A percentile compares a stretch with the other conserved stretches of the same genome.
These are phyloP conservation scores for Zymoseptoria crescenta DNA, from an alignment of 2,329 filamentous ascomycete species.

Conservation along the genomic window DNA sequence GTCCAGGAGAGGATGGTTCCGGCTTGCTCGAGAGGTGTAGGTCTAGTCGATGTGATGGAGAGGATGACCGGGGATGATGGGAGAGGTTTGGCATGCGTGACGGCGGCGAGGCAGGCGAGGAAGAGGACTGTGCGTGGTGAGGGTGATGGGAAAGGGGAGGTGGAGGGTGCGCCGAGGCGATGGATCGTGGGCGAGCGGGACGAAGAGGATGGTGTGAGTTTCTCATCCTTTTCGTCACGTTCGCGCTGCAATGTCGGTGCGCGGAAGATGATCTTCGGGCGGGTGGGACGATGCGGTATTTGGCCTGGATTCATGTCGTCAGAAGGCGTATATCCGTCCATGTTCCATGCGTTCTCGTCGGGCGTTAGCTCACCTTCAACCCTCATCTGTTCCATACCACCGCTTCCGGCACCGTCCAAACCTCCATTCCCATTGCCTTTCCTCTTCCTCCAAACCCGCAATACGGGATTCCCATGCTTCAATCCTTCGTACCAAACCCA, in stretches of 20 bases:
- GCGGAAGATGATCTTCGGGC: slow-evolving; percentile 26
- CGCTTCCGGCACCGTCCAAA: slow-evolving; percentile 11
- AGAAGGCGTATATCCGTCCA: slow-evolving; percentile 3
- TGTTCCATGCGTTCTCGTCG: slow-evolving; percentile 14
- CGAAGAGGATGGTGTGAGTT: slow-evolving; percentile 11
- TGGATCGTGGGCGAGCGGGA: slow-evolving; percentile 22
- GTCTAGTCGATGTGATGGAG: not conserved
- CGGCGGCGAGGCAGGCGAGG: slow-evolving; percentile 38
- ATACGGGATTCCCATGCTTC: slow-evolving; percentile 41
- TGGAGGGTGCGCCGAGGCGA: slow-evolving; percentile 20
- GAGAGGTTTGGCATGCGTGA: slow-evolving; percentile 34
- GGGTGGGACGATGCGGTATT: slow-evolving; percentile 10
- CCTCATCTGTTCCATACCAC: slow-evolving; percentile 22
- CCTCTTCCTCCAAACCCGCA: slow-evolving; percentile 26
- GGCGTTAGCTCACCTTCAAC: slow-evolving; percentile 22
- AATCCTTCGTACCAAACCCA: slow-evolving; percentile 59
- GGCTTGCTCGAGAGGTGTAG: slow-evolving; percentile 34
- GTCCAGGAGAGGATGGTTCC: slow-evolving; percentile 50
- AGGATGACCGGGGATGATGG: slow-evolving; percentile 4
- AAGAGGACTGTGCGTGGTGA: slow-evolving; percentile 42
- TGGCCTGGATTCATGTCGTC: slow-evolving; percentile 13
- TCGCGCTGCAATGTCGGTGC: slow-evolving; percentile 23
- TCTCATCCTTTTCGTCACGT: slow-evolving; percentile 21
- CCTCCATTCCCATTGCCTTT: slow-evolving; percentile 6
- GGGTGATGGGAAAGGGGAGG: slow-evolving; percentile 37